Conservation (phyloP, 768 basidiomycete genomes). For the Leccinellum rugosiceps region DNA sequence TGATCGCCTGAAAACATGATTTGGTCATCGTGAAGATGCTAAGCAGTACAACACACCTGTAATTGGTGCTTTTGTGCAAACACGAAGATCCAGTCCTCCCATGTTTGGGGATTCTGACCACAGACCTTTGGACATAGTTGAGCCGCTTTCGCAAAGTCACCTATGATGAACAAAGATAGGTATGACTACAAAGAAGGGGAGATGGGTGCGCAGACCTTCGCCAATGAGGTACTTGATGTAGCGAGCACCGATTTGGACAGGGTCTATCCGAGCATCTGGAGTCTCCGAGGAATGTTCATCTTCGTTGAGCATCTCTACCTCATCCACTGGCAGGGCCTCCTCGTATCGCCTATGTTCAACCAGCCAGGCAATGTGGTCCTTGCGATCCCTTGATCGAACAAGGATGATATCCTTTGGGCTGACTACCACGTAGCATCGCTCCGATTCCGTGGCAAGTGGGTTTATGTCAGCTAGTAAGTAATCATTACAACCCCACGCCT, state of each 20-base stretch:
- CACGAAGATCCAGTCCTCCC: slow-evolving; percentile 94
- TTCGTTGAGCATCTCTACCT: slow-evolving; percentile 62
- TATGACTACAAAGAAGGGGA: background rate
- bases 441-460: slow-evolving; percentile 21
- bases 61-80: slow-evolving; percentile 82
- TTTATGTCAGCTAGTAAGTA: slow-evolving; percentile 65
- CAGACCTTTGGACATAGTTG: slow-evolving; percentile 82
- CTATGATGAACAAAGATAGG: slow-evolving; percentile 29
- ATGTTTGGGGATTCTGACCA: slow-evolving; percentile 70
- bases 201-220: slow-evolving; percentile 53
- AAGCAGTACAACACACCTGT: slow-evolving; percentile 47
- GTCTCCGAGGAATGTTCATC: slow-evolving; percentile 29
- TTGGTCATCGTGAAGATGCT: background rate
- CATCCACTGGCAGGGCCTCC: slow-evolving; percentile 82
- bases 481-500: slow-evolving; percentile 89
- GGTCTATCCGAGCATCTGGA: slow-evolving; percentile 44
- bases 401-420: slow-evolving; percentile 85
- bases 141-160: slow-evolving; percentile 76
- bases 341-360: slow-evolving; percentile 84
- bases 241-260: slow-evolving; percentile 72
- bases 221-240: slow-evolving; percentile 85
- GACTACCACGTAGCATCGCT: slow-evolving; percentile 73
- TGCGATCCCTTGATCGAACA: slow-evolving; percentile 82
- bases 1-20: slow-evolving; percentile 58
- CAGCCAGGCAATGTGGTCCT: slow-evolving; percentile 91